Evolutionary conservation across 768 basidiomycete genomes (phyloP).

Genomic region (Steccherinum ochraceum): DNA sequence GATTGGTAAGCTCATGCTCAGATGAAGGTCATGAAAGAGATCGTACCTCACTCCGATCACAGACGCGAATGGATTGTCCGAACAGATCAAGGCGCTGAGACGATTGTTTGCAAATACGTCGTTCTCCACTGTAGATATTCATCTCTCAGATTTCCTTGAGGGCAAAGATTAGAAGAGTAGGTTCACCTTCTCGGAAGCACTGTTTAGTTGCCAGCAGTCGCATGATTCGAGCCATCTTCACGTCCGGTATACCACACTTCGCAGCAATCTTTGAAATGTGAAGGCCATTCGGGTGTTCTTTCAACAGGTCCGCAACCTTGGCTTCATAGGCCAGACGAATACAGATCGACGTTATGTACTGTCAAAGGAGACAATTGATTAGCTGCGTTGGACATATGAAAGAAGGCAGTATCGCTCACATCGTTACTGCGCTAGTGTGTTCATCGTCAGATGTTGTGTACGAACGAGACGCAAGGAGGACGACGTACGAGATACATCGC

Average conservation of each 20-base stretch:
- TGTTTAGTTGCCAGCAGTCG: conserved; percentile 36
- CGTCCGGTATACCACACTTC: conserved; percentile 25
- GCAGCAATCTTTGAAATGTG: conserved; percentile 27
- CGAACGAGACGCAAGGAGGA: not conserved
- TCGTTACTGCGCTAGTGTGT: not conserved
- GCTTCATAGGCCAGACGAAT: conserved; percentile 28
- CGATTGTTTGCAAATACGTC: conserved; percentile 30
- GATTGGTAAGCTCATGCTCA: too few species aligned
- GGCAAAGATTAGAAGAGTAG: not conserved
- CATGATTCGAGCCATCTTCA: conserved; percentile 33
- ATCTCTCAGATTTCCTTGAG: not conserved
- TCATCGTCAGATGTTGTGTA: not conserved
- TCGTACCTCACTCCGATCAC: not conserved
- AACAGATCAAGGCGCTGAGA: conserved; percentile 6
- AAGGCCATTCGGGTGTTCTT: conserved; percentile 29
- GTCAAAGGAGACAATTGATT: not conserved
- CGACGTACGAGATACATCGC: conserved; percentile 4
- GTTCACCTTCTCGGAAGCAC: conserved; percentile 29
- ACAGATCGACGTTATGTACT: conserved; percentile 19
- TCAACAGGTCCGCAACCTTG: conserved; percentile 33
- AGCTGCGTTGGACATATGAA: not conserved
- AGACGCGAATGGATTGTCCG: not conserved
- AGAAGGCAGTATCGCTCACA: not conserved
- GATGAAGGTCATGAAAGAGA: not conserved
- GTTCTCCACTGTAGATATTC: conserved; percentile 18